Evolutionary conservation across 139 green algal genomes (phyloP).

Genomic region (Micromonas pusilla): DNA sequence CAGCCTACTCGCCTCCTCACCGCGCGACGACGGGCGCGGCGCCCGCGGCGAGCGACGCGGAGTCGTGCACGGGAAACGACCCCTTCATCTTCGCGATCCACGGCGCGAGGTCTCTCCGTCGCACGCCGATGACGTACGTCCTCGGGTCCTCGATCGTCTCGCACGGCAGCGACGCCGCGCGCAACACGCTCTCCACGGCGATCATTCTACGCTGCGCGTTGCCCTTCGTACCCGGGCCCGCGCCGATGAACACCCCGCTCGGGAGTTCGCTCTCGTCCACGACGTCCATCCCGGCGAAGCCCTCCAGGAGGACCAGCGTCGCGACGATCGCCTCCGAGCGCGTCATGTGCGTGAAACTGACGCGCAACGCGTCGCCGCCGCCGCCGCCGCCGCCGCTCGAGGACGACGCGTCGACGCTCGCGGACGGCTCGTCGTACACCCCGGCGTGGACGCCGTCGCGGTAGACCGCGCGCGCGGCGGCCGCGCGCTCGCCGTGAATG

Average conservation of each 20-base stretch:
- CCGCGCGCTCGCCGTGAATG: background rate
- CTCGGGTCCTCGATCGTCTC: background rate
- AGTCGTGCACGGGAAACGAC: background rate
- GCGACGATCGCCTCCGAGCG: slow-evolving; percentile 10
- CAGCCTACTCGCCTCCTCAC: too few relatives aligned
- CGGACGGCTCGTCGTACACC: background rate
- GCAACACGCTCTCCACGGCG: slow-evolving; percentile 2
- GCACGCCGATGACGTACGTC: background rate
- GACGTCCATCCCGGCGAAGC: background rate
- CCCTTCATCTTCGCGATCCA: background rate
- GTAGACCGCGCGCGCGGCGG: background rate
- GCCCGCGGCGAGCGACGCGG: too few relatives aligned
- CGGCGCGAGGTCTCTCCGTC: background rate
- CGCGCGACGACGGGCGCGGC: too few relatives aligned
- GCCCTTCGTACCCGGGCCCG: background rate
- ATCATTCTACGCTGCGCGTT: slow-evolving; percentile 9
- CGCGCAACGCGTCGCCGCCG: background rate
- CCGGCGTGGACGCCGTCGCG: background rate
- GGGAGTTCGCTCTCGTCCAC: background rate
- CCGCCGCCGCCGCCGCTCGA: background rate
- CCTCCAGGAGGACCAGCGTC: background rate
- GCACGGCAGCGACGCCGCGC: slow-evolving; percentile 1
- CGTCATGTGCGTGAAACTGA: background rate
- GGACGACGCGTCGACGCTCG: background rate
- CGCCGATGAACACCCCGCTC: background rate